Percentiles rank a stretch among this genome's conserved stretches.
Evolutionary conservation across 805 yeast species (phyloP).

Genomic region (Candida glaebosa): DNA sequence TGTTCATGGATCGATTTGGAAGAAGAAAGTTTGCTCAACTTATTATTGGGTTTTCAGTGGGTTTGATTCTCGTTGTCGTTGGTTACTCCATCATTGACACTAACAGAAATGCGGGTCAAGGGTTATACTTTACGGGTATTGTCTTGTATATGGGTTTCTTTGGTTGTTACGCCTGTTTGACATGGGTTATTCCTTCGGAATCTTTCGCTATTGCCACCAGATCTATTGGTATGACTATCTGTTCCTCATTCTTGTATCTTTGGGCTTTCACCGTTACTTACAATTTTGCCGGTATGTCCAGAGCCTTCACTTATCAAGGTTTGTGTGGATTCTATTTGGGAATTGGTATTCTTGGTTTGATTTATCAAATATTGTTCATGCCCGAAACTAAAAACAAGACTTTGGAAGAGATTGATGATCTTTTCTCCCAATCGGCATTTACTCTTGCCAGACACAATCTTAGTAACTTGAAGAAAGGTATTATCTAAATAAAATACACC

Average conservation of each 20-base stretch:
- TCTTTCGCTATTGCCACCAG: slow-evolving; percentile 57
- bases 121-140: slow-evolving; percentile 59
- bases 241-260: slow-evolving; percentile 52
- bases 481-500: neutral
- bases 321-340: slow-evolving; percentile 69
- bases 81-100: slow-evolving; percentile 46
- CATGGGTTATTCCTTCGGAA: slow-evolving; percentile 70
- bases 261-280: slow-evolving; percentile 65
- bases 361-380: slow-evolving; percentile 54
- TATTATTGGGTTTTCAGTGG: slow-evolving; percentile 55
- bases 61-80: slow-evolving; percentile 56
- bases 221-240: slow-evolving; percentile 63
- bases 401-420: slow-evolving; percentile 67
- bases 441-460: slow-evolving; percentile 34
- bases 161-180: slow-evolving; percentile 62
- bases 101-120: slow-evolving; percentile 48
- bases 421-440: slow-evolving; percentile 49
- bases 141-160: slow-evolving; percentile 63
- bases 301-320: slow-evolving; percentile 58
- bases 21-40: slow-evolving; percentile 60
- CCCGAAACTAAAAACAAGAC: slow-evolving; percentile 73
- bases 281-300: slow-evolving; percentile 56
- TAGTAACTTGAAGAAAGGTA: slow-evolving; percentile 20
- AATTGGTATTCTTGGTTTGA: slow-evolving; percentile 53
- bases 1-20: slow-evolving; percentile 56